Base-by-base conservation (phyloP, 2,329 filamentous ascomycete species). In the Pyrenochaeta sp. region DNA sequence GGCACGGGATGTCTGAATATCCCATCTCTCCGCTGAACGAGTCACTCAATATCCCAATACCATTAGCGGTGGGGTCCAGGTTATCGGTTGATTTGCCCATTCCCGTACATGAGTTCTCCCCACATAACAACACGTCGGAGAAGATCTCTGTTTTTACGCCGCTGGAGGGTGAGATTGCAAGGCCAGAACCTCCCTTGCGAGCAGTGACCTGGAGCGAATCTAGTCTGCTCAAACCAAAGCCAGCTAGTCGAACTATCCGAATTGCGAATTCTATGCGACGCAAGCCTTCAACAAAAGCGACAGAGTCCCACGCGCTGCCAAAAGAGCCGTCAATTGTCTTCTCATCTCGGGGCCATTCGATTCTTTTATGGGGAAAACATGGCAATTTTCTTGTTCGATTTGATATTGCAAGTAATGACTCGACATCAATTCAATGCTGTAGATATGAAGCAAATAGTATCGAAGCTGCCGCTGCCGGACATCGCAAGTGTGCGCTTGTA, bases 401-500 rank as follows among this genome's bases (percentile, higher is more conserved):
- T 30, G 67, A 69, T 14, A 52, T 67, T 2, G 46, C 60, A 3
- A 47, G 35, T n/a, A 53, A 59, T 7, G 57, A 66, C 22, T 47
- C 60, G 3, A 54, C 57, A 6, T 55, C 51, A 7, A 60, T 58
- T 4, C 62, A 63, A 39, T 52, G 61, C 7, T 64, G 65, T 31
- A 63, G 49, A 35, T 71, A 70, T 34, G 65, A 68, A 41, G 53
- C 66, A n/a, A 42, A 61, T 4, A 51, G 56, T 3, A 60, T 69
- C 6, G 65, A 69, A 41, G 58, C 60, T 36, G 65, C 55, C 22
- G 67, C 67, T 6, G 63, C 63, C 23, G 68, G 68, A 9, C 57
- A 67, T 31, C 57, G 60, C 34, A 63, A 63, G 35, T 71, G 65
- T 42, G 68, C 64, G 7, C 47, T 69, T 4, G 56, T 72, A 29